Evolutionary conservation across 495 filamentous ascomycete genomes (phyloP), one percentile per base, ranked within the genome.

Genomic region (Aspergillus haitiensis): DNA sequence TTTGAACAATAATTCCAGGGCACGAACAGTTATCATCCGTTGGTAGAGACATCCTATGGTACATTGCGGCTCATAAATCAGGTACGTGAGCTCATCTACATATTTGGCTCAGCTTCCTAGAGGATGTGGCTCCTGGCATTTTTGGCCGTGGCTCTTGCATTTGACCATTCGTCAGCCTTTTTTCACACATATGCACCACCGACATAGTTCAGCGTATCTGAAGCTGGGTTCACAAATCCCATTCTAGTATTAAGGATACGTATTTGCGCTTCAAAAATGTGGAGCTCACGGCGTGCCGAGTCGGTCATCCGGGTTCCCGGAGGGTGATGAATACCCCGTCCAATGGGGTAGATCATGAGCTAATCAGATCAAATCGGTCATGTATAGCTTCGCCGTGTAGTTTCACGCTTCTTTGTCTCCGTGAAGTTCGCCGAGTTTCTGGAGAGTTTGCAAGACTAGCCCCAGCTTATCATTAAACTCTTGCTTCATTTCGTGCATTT

Each of bases 391-490:
- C n/a, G 15, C n/a, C 15, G 0, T 18, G 9, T 21, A 9, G 44
- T 31, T 21, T 56, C 54, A 56, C 9, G 48, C 33, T 10, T 47
- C 50, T 34, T 47, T 59, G 9, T 27, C 4, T 12, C 54, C 31
- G 11, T 54, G 47, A 6, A 33, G 36, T n/a, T 36, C 40, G 12
- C 47, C 40, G 34, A 40, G 32, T n/a, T 60, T 18, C 18, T 48
- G 50, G 0, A 60, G 15, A 9, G 58, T 6, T 13, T 42, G 49
- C 50, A 60, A 16, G n/a, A 60, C 52, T 50, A 48, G 7, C n/a
- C 45, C 50, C 33, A 60, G 15, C 36, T 54, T 60, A 12, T 15
- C 9, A 27, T 54, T 60, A 31, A 60, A 0, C 21, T 60, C 58
- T 8, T 40, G 32, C 15, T 33, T 33, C 15, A 49, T 44, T 33